These are phyloP conservation scores for Akebia trifoliata DNA, from an alignment of 164 flowering plant species.

Conservation along the genomic window DNA sequence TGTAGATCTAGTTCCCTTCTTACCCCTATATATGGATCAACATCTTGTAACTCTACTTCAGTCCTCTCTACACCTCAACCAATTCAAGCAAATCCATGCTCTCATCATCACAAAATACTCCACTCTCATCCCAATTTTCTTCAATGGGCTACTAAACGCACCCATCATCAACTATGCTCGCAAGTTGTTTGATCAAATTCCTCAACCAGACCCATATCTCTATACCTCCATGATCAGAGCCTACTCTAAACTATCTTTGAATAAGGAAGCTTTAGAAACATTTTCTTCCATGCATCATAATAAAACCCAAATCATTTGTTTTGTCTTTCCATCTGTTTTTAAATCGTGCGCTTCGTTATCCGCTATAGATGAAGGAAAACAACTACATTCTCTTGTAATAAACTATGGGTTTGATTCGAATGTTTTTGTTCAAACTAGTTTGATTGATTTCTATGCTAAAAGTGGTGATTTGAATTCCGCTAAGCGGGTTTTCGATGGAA, in stretches of 20 bases:
- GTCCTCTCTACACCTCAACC: constrained; percentile 15
- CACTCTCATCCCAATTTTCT: constrained; percentile 20
- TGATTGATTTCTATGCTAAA: constrained; percentile 42
- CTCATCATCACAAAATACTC: constrained; percentile 21
- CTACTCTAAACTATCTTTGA: constrained; percentile 22
- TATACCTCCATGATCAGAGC: constrained; percentile 25
- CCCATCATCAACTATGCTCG: constrained; percentile 29
- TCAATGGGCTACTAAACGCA: constrained; percentile 14
- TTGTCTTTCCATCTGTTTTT: constrained; percentile 31
- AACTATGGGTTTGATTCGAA: constrained; percentile 28
- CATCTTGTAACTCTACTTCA: constrained; percentile 21
- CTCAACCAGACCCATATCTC: constrained; percentile 27
- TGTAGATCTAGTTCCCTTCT: too few species aligned
- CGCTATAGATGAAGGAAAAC: constrained; percentile 30
- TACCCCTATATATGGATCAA: constrained; percentile 22
- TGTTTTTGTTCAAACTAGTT: constrained; percentile 31
- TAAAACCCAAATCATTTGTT: constrained; percentile 13
- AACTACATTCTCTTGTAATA: constrained; percentile 33
- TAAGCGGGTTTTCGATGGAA: constrained; percentile 32
- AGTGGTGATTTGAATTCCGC: constrained; percentile 33
- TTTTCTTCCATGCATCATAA: constrained; percentile 27
- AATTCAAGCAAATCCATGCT: constrained; percentile 37
- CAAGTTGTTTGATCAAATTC: constrained; percentile 35
- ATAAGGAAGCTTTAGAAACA: constrained; percentile 23
- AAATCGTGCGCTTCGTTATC: constrained; percentile 28